Conservation (phyloP, 352 stramenopile genomes). For the Sclerospora graminicola region DNA sequence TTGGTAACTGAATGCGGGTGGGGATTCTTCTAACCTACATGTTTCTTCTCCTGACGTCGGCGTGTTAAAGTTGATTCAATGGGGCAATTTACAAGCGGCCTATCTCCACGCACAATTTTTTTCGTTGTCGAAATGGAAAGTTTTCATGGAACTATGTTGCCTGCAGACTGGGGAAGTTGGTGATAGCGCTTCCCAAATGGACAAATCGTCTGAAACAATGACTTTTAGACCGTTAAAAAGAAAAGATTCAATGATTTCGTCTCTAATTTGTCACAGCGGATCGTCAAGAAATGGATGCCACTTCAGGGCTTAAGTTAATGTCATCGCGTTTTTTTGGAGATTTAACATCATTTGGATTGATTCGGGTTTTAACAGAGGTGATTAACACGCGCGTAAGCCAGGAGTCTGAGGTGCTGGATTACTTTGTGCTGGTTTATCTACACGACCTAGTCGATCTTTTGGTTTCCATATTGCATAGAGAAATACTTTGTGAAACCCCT, state of each 20-base stretch:
- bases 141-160: constrained; percentile 64
- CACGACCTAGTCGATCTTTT: constrained; percentile 44
- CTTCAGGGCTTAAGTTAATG: constrained; percentile 7
- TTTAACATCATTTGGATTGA: constrained; percentile 57
- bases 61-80: constrained; percentile 32
- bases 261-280: constrained; percentile 21
- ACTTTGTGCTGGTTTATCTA: constrained; percentile 39
- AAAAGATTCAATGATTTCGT: constrained; percentile 69
- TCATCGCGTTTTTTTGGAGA: constrained; percentile 48
- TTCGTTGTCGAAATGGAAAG: constrained; percentile 43
- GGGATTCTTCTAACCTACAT: constrained; percentile 12
- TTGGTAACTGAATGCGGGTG: constrained; percentile 24
- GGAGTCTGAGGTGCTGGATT: constrained; percentile 32
- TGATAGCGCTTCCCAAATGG: constrained; percentile 1
- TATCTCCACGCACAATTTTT: constrained; percentile 47
- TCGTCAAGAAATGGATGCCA: background rate
- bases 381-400: constrained; percentile 26
- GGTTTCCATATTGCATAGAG: constrained; percentile 64
- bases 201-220: constrained; percentile 2
- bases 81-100: constrained; percentile 41
- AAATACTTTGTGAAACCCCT: too few species aligned
- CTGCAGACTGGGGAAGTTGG: constrained; percentile 22
- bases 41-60: constrained; percentile 19
- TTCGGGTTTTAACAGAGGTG: constrained; percentile 47
- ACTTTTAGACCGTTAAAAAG: constrained; percentile 24